Conservation (phyloP, 495 filamentous ascomycete species). For the Neurospora tetrasperma region DNA sequence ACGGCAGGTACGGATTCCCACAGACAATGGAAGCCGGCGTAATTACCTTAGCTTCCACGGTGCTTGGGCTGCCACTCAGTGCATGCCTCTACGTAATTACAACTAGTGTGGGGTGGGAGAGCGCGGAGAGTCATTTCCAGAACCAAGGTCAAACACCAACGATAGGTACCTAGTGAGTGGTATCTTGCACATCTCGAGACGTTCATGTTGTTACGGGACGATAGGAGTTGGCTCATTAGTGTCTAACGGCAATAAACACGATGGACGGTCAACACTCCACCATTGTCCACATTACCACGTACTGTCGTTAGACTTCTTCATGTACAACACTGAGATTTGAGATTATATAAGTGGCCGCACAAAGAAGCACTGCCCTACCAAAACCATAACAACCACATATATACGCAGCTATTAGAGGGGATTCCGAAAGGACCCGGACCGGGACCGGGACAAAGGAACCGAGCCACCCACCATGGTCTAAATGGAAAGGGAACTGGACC, state of each 20-base stretch:
- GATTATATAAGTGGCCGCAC: neutral
- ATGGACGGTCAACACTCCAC: neutral
- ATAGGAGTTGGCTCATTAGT: neutral
- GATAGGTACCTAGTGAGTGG: neutral
- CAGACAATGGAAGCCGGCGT: neutral
- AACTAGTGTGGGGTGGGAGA: neutral
- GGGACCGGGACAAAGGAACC: neutral
- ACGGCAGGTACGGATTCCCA: slow-evolving; percentile 18
- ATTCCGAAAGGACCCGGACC: neutral
- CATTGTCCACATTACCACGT: neutral
- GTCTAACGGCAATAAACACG: neutral
- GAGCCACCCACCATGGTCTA: neutral
- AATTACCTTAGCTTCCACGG: neutral
- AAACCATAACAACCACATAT: neutral
- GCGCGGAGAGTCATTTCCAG: neutral
- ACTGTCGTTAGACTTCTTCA: neutral
- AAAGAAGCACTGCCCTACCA: neutral
- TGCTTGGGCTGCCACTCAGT: neutral
- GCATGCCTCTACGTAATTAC: neutral
- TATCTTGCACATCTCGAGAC: neutral
- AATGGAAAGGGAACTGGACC: neutral
- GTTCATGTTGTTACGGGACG: neutral
- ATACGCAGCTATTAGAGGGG: neutral
- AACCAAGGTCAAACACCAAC: neutral
- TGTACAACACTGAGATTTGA: neutral